A percentile compares a stretch with the other conserved stretches of the same genome.
These are phyloP conservation scores for Macrolepiota fuliginosa DNA, from an alignment of 768 basidiomycete species.

Conservation along the genomic window DNA sequence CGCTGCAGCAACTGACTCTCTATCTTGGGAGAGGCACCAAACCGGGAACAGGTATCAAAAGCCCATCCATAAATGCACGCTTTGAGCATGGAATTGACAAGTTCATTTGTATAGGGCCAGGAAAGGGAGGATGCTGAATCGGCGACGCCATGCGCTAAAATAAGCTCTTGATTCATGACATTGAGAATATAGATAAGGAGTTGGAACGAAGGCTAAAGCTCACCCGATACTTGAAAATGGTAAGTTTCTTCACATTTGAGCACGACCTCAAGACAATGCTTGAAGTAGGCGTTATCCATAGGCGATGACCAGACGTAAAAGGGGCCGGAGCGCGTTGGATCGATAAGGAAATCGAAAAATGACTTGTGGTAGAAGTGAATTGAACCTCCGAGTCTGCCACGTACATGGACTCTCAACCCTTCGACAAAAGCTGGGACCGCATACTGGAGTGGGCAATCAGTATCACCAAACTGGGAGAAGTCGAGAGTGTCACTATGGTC, in stretches of 20 bases:
- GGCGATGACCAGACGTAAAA: not conserved
- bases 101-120: not conserved
- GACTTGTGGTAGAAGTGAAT: slow-evolving; percentile 7
- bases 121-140: not conserved
- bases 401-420: not conserved
- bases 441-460: not conserved
- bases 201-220: not conserved
- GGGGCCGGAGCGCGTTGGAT: not conserved
- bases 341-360: not conserved
- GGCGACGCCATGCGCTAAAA: not conserved
- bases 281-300: not conserved
- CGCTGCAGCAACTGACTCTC: not conserved
- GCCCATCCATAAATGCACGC: too few relatives aligned
- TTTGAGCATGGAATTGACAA: too few relatives aligned
- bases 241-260: not conserved
- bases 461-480: not conserved
- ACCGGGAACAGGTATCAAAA: too few relatives aligned
- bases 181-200: not conserved
- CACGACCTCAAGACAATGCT: not conserved
- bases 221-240: not conserved
- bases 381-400: not conserved
- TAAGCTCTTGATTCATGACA: not conserved
- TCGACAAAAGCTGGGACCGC: not conserved
- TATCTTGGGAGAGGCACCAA: too few relatives aligned
- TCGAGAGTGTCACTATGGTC: not conserved